Percentiles rank a stretch among this genome's conserved stretches.
These are phyloP conservation scores for Pythium oligandrum DNA, from an alignment of 352 stramenopile species.

Conservation along the genomic window DNA sequence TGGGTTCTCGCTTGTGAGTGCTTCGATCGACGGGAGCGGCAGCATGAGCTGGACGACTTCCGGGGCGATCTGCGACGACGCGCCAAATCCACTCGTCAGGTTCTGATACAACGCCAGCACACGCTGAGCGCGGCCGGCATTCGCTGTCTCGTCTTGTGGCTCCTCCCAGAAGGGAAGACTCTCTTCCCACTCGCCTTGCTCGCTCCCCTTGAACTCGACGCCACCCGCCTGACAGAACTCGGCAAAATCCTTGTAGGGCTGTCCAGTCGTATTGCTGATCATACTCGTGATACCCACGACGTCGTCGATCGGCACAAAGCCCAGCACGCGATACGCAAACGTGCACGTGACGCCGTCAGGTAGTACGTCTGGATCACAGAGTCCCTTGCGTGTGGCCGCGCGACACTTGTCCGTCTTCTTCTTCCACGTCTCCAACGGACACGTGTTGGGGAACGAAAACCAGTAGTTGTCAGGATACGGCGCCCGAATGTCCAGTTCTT, in stretches of 20 bases:
- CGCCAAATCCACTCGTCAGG: slow-evolving; percentile 1
- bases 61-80: slow-evolving; percentile 13
- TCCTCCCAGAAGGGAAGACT: slow-evolving; percentile 26
- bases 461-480: slow-evolving; percentile 49
- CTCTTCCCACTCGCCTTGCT: slow-evolving; percentile 5
- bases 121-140: slow-evolving; percentile 10
- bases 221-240: slow-evolving; percentile 22
- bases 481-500: slow-evolving; percentile 29
- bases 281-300: slow-evolving; percentile 33
- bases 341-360: slow-evolving; percentile 32
- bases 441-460: slow-evolving; percentile 74
- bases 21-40: slow-evolving; percentile 17
- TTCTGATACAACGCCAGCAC: slow-evolving; percentile 21
- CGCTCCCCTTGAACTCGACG: slow-evolving; percentile 22
- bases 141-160: slow-evolving; percentile 16
- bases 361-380: slow-evolving; percentile 16
- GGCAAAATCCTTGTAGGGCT: slow-evolving; percentile 15
- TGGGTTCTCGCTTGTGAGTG: slow-evolving; percentile 20
- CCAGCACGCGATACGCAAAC: slow-evolving; percentile 24
- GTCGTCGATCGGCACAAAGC: slow-evolving; percentile 27
- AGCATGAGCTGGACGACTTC: slow-evolving; percentile 8
- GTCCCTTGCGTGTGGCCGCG: slow-evolving; percentile 5
- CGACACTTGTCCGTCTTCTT: slow-evolving; percentile 19
- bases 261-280: slow-evolving; percentile 10
- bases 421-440: slow-evolving; percentile 28